Conservation (phyloP, 176 grass and related monocot species). For the Oryza nivara region DNA sequence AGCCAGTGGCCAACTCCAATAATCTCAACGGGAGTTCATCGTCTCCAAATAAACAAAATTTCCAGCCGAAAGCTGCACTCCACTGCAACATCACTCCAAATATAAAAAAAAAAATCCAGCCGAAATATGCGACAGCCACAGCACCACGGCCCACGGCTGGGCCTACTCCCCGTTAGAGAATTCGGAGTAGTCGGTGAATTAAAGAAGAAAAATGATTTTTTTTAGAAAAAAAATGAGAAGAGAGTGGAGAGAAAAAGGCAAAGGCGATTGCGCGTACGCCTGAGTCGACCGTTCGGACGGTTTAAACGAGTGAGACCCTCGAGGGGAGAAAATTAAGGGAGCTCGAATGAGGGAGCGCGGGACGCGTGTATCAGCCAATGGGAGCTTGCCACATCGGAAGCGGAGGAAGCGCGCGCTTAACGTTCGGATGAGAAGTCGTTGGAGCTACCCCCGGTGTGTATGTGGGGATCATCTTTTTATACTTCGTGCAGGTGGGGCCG, state of each 20-base stretch:
- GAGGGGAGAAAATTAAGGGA: not conserved
- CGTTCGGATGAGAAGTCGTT: conserved; percentile 26
- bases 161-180: conserved; percentile 2
- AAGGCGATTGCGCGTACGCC: not conserved
- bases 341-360: not conserved
- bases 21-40: not conserved
- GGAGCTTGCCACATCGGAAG: not conserved
- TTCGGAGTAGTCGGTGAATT: not conserved
- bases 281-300: conserved; percentile 34
- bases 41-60: not conserved
- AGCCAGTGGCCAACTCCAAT: not conserved
- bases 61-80: not conserved
- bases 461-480: not conserved
- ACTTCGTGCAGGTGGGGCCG: not conserved
- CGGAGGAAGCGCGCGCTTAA: not conserved
- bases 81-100: not conserved
- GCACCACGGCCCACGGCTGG: not conserved
- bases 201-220: not conserved
- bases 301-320: not conserved
- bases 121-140: conserved; percentile 10
- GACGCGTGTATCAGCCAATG: conserved; percentile 51
- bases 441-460: not conserved
- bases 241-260: not conserved
- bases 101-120: not conserved
- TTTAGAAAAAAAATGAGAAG: not conserved